Base-by-base conservation (phyloP, 495 filamentous ascomycete genomes). In the Cercophora newfieldiana region DNA sequence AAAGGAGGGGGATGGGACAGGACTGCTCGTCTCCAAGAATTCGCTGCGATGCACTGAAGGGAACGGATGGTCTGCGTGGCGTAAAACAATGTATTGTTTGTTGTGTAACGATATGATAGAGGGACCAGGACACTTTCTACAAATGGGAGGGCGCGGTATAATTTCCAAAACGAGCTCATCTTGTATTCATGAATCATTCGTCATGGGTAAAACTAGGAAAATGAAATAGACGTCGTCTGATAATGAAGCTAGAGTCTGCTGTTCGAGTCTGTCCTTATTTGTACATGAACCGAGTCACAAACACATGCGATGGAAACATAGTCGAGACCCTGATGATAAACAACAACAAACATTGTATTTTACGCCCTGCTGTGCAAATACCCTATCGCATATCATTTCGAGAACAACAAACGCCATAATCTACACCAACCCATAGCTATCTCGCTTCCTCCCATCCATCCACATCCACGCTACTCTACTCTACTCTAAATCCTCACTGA, bases 401-500 rank as follows among this genome's bases (percentile, higher is more conserved):
- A 14, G 37, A 14, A 44, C 37, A 14, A 44, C 37, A 14, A 44
- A 44, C 37, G 37, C 37, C 37, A 44, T 44, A 44, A 44, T 44
- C 37, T 44, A 44, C 37, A 44, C n/a, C n/a, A n/a, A n/a, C n/a
- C n/a, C n/a, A n/a, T n/a, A n/a, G n/a, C n/a, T n/a, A n/a, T n/a
- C n/a, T n/a, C n/a, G n/a, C n/a, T n/a, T n/a, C n/a, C n/a, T n/a
- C n/a, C n/a, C n/a, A 44, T 14, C 10, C 37, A n/a, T n/a, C 37
- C 18, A 30, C 33, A 30, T 22, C 21, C 1, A 47, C 14, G 3
- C 29, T 29, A 31, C 19, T 16, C 10, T 18, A 26, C n/a, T 26
- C 37, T 65, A 74, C 70, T 80, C 80, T 58, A 74, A 65, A 50
- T 77, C 79, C 29, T 78, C 78, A 48, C 64, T 70, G 56, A 83